Conservation (phyloP, 345 rosid species). For the Moringa oleifera region DNA sequence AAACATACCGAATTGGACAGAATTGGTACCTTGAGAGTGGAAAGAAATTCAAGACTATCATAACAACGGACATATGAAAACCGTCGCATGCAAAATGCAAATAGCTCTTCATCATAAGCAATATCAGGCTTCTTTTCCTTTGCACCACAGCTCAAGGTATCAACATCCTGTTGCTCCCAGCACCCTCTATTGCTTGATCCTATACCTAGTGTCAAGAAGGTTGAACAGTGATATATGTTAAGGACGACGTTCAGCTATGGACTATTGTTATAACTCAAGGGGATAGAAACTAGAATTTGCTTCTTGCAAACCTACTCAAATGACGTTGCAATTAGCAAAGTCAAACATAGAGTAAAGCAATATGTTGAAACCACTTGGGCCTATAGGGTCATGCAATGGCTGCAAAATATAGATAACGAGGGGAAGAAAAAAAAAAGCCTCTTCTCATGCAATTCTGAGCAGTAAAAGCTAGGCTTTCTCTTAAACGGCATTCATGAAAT, state of each 20-base stretch:
- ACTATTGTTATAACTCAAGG: conserved; percentile 5
- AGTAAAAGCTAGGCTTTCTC: not conserved
- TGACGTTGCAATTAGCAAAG: not conserved
- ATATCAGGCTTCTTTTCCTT: conserved; percentile 9
- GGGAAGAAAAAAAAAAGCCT: not conserved
- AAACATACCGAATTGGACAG: conserved; percentile 1
- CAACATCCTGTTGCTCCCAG: conserved; percentile 23
- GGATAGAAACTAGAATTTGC: not conserved
- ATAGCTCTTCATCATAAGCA: conserved; percentile 39
- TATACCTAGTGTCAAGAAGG: conserved; percentile 2
- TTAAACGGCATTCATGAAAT: not conserved
- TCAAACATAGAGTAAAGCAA: not conserved
- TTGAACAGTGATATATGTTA: not conserved
- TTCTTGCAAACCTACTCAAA: not conserved
- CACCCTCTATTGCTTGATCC: conserved; percentile 23
- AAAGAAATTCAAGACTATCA: conserved; percentile 57
- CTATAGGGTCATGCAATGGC: not conserved
- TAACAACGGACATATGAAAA: conserved; percentile 64
- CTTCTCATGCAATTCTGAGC: not conserved
- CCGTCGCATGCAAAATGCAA: conserved; percentile 51
- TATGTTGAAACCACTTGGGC: not conserved
- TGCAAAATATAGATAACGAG: not conserved
- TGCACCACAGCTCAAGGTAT: not conserved
- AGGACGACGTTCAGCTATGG: not conserved
- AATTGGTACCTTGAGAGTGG: conserved; percentile 59